phyloP scores from a whole-genome alignment of 768 basidiomycete species.

The Tylopilus sp. region DNA sequence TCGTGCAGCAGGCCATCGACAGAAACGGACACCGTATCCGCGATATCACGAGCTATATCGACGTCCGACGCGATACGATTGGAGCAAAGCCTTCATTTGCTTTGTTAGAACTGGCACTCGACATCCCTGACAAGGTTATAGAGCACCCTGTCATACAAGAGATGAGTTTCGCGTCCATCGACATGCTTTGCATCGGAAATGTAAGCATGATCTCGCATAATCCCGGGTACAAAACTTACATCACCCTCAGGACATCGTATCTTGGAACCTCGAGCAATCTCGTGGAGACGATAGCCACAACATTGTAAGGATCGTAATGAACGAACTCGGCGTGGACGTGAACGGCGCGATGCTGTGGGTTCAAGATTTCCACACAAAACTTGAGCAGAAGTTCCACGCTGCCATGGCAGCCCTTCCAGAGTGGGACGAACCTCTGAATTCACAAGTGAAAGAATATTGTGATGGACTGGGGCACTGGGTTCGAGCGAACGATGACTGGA shows the following conservation, averaged over 20 bases:
- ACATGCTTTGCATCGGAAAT: conserved; percentile 37
- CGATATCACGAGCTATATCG: conserved; percentile 39
- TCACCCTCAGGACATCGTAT: conserved; percentile 24
- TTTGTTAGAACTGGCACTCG: conserved; percentile 27
- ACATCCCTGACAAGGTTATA: conserved; percentile 39
- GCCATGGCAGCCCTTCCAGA: conserved; percentile 31
- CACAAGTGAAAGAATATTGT: conserved; percentile 40
- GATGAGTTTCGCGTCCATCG: conserved; percentile 28
- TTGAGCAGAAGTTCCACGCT: conserved; percentile 5
- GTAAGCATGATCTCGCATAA: conserved; percentile 13
- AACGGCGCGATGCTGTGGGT: conserved; percentile 18
- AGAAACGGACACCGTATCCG: conserved; percentile 24
- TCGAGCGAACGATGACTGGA: conserved; percentile 3
- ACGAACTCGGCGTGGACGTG: conserved; percentile 25
- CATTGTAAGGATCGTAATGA: conserved; percentile 50
- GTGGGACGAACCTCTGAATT: conserved; percentile 41
- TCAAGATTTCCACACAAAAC: conserved; percentile 5
- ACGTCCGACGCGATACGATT: conserved; percentile 37
- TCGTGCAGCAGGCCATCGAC: conserved; percentile 5
- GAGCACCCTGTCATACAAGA: conserved; percentile 35
- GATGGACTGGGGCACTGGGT: conserved; percentile 52
- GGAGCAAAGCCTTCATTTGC: neutral
- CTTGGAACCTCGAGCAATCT: conserved; percentile 35
- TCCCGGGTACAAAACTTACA: neutral
- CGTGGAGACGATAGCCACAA: conserved; percentile 32